Evolutionary conservation across 2,329 filamentous ascomycete genomes (phyloP).

Genomic region (Scolecobasidium constrictum): DNA sequence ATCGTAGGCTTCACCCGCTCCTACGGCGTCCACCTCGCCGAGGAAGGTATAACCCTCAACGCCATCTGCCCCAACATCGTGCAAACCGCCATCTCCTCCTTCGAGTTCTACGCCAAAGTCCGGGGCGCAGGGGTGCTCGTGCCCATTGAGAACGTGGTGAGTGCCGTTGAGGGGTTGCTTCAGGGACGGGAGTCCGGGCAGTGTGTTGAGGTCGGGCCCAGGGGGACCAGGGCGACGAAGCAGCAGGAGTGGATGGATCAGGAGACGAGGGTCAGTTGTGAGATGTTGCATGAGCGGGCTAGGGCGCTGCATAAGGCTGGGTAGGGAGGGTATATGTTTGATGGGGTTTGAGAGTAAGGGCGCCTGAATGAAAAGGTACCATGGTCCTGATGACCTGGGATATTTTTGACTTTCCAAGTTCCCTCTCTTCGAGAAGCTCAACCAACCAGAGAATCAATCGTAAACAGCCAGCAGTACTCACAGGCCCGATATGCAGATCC

Average conservation of each 20-base stretch:
- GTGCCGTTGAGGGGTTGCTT: constrained; percentile 28
- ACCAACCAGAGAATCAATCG: too few species aligned
- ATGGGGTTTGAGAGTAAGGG: too few species aligned
- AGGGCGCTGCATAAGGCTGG: background rate
- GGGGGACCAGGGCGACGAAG: constrained; percentile 20
- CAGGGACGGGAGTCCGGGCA: constrained; percentile 25
- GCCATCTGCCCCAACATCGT: constrained; percentile 32
- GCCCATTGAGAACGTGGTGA: constrained; percentile 28
- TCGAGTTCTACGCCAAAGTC: constrained; percentile 26
- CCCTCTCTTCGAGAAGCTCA: too few species aligned
- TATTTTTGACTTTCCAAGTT: too few species aligned
- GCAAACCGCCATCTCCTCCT: constrained; percentile 27
- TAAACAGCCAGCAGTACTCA: too few species aligned
- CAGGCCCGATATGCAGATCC: too few species aligned
- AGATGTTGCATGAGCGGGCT: background rate
- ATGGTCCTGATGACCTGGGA: too few species aligned
- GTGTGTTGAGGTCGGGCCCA: constrained; percentile 30
- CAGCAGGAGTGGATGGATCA: constrained; percentile 21
- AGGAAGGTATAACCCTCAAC: constrained; percentile 31
- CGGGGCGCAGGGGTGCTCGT: constrained; percentile 24
- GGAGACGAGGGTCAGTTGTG: constrained; percentile 12
- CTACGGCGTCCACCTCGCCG: constrained; percentile 29
- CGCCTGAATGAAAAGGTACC: too few species aligned
- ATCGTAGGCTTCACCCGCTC: constrained; percentile 27
- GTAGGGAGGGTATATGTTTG: too few species aligned